Percentiles rank a stretch among this genome's conserved stretches.
These are phyloP conservation scores for Reticulomyxa filosa DNA, from an alignment of 78 protist species.

Conservation along the genomic window DNA sequence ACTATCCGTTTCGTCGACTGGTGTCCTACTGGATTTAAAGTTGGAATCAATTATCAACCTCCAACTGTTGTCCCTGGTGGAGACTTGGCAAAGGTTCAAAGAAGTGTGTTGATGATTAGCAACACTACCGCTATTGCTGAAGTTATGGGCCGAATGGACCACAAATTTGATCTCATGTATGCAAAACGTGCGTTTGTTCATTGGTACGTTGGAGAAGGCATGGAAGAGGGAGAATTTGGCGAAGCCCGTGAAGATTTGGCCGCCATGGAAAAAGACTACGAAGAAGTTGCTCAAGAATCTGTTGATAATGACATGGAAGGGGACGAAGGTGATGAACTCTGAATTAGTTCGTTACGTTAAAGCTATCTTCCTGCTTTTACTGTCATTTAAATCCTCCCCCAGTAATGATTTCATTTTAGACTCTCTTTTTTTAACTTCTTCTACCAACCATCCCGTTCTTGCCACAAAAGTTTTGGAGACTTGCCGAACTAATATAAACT, in stretches of 20 bases:
- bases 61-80: constrained; percentile 56
- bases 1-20: constrained; percentile 91
- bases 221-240: constrained; percentile 90
- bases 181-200: constrained; percentile 72
- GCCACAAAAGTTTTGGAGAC: no score
- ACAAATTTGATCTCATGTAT: constrained; percentile 54
- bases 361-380: no score
- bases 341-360: no score
- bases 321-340: constrained; percentile 46
- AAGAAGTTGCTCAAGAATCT: constrained; percentile 70
- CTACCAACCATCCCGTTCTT: no score
- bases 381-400: no score
- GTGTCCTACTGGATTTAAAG: constrained; percentile 96
- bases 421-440: no score
- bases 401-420: no score
- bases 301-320: constrained; percentile 40
- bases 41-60: constrained; percentile 71
- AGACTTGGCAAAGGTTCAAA: constrained; percentile 50
- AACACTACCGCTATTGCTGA: constrained; percentile 84
- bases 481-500: no score
- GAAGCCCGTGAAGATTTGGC: constrained; percentile 87
- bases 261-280: constrained; percentile 72
- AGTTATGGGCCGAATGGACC: constrained; percentile 64
- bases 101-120: constrained; percentile 59
- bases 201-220: constrained; percentile 92